Base-by-base conservation (phyloP, 805 yeast species). In the Sugiyamaella chiloensis region DNA sequence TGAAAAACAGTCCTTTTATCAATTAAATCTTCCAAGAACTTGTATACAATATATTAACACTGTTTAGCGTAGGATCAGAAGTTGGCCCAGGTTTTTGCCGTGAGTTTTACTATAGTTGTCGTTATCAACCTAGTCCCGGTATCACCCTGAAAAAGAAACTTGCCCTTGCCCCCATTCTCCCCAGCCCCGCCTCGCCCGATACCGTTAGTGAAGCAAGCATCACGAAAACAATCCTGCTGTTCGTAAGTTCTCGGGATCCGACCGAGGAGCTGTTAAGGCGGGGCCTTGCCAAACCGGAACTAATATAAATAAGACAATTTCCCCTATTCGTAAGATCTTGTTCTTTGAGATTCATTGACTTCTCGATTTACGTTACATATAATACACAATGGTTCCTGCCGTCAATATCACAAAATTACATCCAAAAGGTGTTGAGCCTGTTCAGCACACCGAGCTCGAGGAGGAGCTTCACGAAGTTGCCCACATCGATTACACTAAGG, bases 371-470 rank as follows among this genome's bases (percentile, higher is more conserved):
- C n/a, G n/a, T n/a, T n/a, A n/a, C n/a, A n/a, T n/a, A n/a, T n/a
- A n/a, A n/a, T n/a, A n/a, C 19, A 59, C 21, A 42, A 64, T 63
- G 68, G 52, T 62, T 41, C 65, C 68, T 43, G 55, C 64, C 23
- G 71, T 70, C 47, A 70, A 70, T 57, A 62, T 63, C 47, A 70
- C 75, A 14, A 61, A 67, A 26, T 60, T 70, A 34, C 71, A 70
- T 57, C 75, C 75, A 20, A 50, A 58, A 46, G 75, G 75, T 53
- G 69, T 71, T 44, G 66, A 63, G 57, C 70, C 73, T 12, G 37
- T 24, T 20, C 69, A 66, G 11, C 68, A 67, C 53, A 65, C 72
- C 41, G 69, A 66, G 51, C 61, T 71, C 48, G 75, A 71, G 56
- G 65, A 66, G 47, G 65, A 63, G 43, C 67, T 70, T 47, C 61